These are phyloP conservation scores for Mycena citricolor DNA, from an alignment of 1,284 basidiomycete species.

Conservation along the genomic window DNA sequence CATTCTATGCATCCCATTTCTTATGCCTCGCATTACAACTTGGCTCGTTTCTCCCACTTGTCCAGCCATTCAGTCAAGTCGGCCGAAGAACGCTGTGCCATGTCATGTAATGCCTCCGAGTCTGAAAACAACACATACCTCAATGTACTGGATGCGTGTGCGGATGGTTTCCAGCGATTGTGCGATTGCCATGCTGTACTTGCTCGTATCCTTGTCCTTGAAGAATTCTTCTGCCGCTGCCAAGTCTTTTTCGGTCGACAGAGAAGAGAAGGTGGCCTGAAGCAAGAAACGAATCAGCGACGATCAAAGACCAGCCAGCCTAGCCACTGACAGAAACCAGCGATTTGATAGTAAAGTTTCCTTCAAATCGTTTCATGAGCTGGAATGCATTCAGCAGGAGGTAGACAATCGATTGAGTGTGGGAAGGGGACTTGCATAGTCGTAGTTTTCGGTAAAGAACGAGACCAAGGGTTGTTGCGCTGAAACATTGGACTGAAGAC, in stretches of 20 bases:
- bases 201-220: slow-evolving; percentile 60
- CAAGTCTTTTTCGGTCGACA: slow-evolving; percentile 16
- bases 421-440: slow-evolving; percentile 44
- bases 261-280: neutral
- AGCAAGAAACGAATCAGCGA: neutral
- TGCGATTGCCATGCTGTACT: slow-evolving; percentile 60
- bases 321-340: slow-evolving; percentile 6
- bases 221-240: slow-evolving; percentile 14
- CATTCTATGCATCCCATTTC: too few relatives aligned
- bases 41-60: slow-evolving; percentile 12
- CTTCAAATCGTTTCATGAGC: slow-evolving; percentile 71
- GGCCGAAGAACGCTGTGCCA: slow-evolving; percentile 47
- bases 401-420: neutral
- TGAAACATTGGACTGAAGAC: slow-evolving; percentile 44
- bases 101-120: slow-evolving; percentile 4
- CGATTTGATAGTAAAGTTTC: slow-evolving; percentile 42
- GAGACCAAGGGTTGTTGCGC: slow-evolving; percentile 40
- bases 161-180: slow-evolving; percentile 70
- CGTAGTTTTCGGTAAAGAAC: slow-evolving; percentile 55
- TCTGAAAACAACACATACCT: slow-evolving; percentile 39
- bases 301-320: slow-evolving; percentile 1
- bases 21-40: neutral
- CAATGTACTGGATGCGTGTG: slow-evolving; percentile 55
- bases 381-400: slow-evolving; percentile 28
- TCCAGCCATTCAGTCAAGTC: slow-evolving; percentile 43